Evolutionary conservation across 441 rosid species (phyloP), one percentile per base, ranked within the genome.

Genomic region (Macaranga tanarius): DNA sequence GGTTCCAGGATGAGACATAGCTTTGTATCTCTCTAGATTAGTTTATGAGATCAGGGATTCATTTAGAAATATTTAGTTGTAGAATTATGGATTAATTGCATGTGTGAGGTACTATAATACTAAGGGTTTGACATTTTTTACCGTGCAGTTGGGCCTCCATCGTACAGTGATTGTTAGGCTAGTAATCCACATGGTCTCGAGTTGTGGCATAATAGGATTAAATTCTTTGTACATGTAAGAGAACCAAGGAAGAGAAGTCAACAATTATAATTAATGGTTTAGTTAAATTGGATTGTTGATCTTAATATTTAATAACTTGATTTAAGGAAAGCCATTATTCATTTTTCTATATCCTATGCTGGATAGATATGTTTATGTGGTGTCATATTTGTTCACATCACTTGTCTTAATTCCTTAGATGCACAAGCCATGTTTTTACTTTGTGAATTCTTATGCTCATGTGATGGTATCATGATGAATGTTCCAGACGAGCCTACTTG

Each of bases 401-500:
- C 38, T 4, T 34, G 6, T 34, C 38, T 34, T 34, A 34, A 34
- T 34, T 34, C 38, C 38, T 34, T 34, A 34, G 38, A 11, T 62
- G 28, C 51, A 40, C 42, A 62, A 26, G 10, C 19, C 56, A 42
- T 17, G 38, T 28, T 20, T 55, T 64, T 25, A 4, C 57, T 40
- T 34, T 54, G 42, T 63, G 55, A 47, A 19, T 42, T 19, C 47
- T n/a, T 54, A 16, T 23, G 50, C 55, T 67, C 45, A 62, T 19
- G 2, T 7, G 34, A 17, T 26, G 51, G 52, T 45, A 42, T 60
- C 65, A 65, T 70, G 7, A 58, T 70, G 71, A 62, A 70, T 64
- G 68, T 59, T 64, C 76, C 90, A 95, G 98, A 83, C 86, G 56
- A 87, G 72, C 79, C 81, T 93, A 75, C 98, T 95, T 69, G 92